phyloP scores from a whole-genome alignment of 352 stramenopile genomes.

The Globisporangium solare region DNA sequence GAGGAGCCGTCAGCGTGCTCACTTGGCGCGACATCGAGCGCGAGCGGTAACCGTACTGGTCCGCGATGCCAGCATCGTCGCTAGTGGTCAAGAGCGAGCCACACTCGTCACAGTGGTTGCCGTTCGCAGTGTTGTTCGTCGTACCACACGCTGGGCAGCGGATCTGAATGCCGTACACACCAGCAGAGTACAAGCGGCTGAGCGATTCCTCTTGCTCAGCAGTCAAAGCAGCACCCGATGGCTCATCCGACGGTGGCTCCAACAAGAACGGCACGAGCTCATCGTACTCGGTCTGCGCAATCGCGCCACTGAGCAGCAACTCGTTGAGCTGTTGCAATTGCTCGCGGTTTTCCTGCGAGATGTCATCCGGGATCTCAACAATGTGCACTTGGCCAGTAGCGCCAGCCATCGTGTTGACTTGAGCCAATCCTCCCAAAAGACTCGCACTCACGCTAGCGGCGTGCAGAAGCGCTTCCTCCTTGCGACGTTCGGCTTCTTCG shows the following conservation, averaged over 20 bases:
- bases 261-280: constrained; percentile 85
- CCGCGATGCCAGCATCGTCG: constrained; percentile 41
- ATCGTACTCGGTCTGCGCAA: constrained; percentile 82
- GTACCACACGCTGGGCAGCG: constrained; percentile 79
- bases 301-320: constrained; percentile 74
- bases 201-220: constrained; percentile 82
- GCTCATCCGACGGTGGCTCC: constrained; percentile 54
- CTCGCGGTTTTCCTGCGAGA: constrained; percentile 84
- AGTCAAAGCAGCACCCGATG: constrained; percentile 58
- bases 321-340: constrained; percentile 85
- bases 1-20: constrained; percentile 56
- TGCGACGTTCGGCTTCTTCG: constrained; percentile 48
- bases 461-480: constrained; percentile 56
- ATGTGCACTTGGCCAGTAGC: constrained; percentile 69
- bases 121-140: constrained; percentile 86
- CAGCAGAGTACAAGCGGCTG: constrained; percentile 66
- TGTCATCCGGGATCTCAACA: constrained; percentile 76
- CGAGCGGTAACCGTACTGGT: constrained; percentile 53
- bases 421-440: constrained; percentile 67
- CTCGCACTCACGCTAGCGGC: constrained; percentile 75
- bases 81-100: constrained; percentile 79
- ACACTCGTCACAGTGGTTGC: constrained; percentile 85
- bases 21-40: constrained; percentile 58
- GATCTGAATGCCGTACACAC: constrained; percentile 84
- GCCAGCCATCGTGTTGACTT: constrained; percentile 73